Evolutionary conservation across 345 rosid species (phyloP), one percentile per base, ranked within the genome.

Genomic region (Combretum micranthum): DNA sequence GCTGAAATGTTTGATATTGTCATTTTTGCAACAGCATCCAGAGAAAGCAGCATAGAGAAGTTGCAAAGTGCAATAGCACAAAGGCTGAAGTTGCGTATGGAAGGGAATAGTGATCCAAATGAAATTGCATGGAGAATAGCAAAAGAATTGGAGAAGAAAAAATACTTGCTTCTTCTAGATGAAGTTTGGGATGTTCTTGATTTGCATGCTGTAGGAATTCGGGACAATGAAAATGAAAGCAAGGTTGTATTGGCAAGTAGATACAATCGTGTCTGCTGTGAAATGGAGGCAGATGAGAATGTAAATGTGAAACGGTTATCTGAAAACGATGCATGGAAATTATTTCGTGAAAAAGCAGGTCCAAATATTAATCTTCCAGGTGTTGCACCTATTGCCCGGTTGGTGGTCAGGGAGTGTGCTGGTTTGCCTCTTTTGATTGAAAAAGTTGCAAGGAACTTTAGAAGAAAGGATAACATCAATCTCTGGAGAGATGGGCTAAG

Each of bases 101-200:
- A 60, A 37, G 72, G 39, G 8, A n/a, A 12, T n/a, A 25, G 15
- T 0, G 16, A 20, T 18, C 23, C 56, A 0, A 4, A 39, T 25
- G 74, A 61, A 16, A 22, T 49, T 51, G 64, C 75, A n/a, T 42
- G 43, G 21, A 55, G 47, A 10, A 71, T 75, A 62, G 58, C 66
- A 0, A 54, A 64, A 0, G 64, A 72, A 69, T 49, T 75, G 71
- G 32, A 56, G 9, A 5, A 22, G 21, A 68, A 45, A 50, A 61
- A 61, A 47, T 75, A 65, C 39, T 64, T 75, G 57, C 67, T 71
- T 45, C 67, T 75, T 23, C 48, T 75, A 20, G 75, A 75, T 57
- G 71, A 75, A 20, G 70, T 70, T 21, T 47, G 60, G 66, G 63
- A 52, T 9, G 0, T 7, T 11, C 20, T 75, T 4, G 64, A 71